Percentiles rank a stretch among this genome's conserved stretches.
These are phyloP conservation scores for Pseudocercospora ulei DNA, from an alignment of 2,329 filamentous ascomycete species.

Conservation along the genomic window DNA sequence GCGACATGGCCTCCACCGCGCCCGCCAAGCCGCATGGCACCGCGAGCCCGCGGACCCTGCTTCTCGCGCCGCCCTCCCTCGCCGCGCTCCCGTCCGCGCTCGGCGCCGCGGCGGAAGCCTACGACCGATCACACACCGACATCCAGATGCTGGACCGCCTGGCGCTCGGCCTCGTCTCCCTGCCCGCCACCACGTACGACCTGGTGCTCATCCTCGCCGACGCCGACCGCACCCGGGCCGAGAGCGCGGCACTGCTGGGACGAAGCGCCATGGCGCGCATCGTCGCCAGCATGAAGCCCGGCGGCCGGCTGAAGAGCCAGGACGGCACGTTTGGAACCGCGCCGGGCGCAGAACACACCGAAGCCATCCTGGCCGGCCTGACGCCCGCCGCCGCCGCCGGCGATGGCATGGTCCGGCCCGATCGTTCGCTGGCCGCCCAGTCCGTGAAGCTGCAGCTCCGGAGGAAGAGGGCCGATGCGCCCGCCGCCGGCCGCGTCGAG, in stretches of 20 bases:
- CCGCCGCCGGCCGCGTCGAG: conserved; percentile 34
- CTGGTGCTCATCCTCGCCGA: conserved; percentile 74
- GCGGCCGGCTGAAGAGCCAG: conserved; percentile 59
- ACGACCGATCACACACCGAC: conserved; percentile 69
- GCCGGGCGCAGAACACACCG: conserved; percentile 50
- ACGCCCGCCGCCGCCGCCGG: conserved; percentile 46
- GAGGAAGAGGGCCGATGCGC: conserved; percentile 48
- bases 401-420: conserved; percentile 59
- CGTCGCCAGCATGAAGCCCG: conserved; percentile 59
- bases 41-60: conserved; percentile 54
- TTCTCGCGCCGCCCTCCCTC: conserved; percentile 83
- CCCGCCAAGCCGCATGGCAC: conserved; percentile 26
- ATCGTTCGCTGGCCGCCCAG: conserved; percentile 24
- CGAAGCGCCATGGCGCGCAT: conserved; percentile 60
- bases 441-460: conserved; percentile 50
- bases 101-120: conserved; percentile 57
- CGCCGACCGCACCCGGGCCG: conserved; percentile 55
- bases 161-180: conserved; percentile 64
- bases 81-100: conserved; percentile 74
- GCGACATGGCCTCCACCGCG: conserved; percentile 28
- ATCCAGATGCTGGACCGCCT: conserved; percentile 97
- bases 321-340: conserved; percentile 50
- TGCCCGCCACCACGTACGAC: conserved; percentile 72
- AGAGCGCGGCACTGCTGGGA: conserved; percentile 56
- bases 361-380: conserved; percentile 76